Base-by-base conservation (phyloP, 495 filamentous ascomycete genomes). In the Pseudomonodictys pantanalensis region DNA sequence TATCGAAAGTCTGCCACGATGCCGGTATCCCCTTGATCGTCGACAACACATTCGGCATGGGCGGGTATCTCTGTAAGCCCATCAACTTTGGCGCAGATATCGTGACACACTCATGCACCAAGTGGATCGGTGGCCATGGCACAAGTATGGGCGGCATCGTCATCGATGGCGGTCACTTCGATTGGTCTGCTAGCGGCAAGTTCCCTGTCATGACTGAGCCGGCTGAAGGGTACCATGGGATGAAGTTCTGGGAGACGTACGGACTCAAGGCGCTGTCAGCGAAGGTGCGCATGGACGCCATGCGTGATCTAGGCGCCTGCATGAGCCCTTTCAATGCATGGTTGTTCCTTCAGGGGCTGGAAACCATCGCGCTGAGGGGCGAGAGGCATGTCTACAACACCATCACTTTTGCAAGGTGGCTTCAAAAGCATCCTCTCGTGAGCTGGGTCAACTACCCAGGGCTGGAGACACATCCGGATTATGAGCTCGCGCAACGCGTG, bases 31-130 rank as follows among this genome's bases (percentile, higher is more conserved):
- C 74, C 10, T 51, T 76, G 20, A 64, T 76, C 35, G 69, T 73
- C 18, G 74, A 76, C 60, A 76, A 76, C 56, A 76, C 74, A 3
- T 76, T 76, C 52, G 74, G 74, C 23, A 75, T 75, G 71, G 74
- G 74, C 38, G 74, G 74, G 8, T 76, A 75, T 54, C 52, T 76
- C 26, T 68, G 69, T 54, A 64, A 70, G 30, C 74, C 74, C 25
- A 69, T 76, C 62, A 65, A 56, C 47, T 66, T 72, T 49, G 74
- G 74, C 61, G 74, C 73, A 47, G 74, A 76, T 49, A 76, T 76
- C 46, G 69, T 76, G 47, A 75, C 72, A 24, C 74, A 76, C 58
- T 71, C 67, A 20, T 64, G 63, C 42, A 76, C 74, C 5, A 76
- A 76, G 57, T 76, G 74, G 74, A 74, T 76, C 30, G 73, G 74